Evolutionary conservation across 257 asterid species (phyloP), one percentile per base, ranked within the genome.

Genomic region (Jaltomata sinuosa): DNA sequence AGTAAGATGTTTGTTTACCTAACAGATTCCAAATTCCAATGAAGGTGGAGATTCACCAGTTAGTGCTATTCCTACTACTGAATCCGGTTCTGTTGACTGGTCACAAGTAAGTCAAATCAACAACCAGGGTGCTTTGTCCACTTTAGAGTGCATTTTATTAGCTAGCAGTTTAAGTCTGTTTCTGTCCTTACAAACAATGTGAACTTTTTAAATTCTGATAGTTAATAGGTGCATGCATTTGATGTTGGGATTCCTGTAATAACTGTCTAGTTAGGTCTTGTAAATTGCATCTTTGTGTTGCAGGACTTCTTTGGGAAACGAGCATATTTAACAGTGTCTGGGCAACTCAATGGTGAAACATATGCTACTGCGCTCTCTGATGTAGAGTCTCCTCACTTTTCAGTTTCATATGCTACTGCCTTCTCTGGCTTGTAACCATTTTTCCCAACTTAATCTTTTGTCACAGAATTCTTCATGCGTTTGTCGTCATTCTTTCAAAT

Each of bases 271-370:
- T 61, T 34, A 45, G 22, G 31, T 81, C 32, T 31, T 74, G 52
- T 29, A 67, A 78, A 83, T 85, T 34, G 59, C 57, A 81, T 81
- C 57, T 87, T 50, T 64, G 34, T 55, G 25, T 85, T 88, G 69
- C 97, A 95, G 99, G 98, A 97, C 91, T 97, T 95, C 86, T 97
- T 97, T 84, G 98, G 98, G 83, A 95, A 91, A 87, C 98, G 94
- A 82, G 98, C 99, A 65, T 97, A 95, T 86, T 89, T 97, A 86
- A 97, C 99, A 27, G 98, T 97, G 29, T 97, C 99, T 49, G 99
- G 99, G 77, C 99, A 95, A 89, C 96, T 95, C 85, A 97, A 95
- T 89, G 98, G 96, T 83, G 99, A 97, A 94, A 90, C 98, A 89
- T 95, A 97, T 88, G 98, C 99, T 45, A 95, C 97, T 85, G 97